Base-by-base conservation (phyloP, 176 grass and related monocot species). In the Bolboschoenus planiculmis region DNA sequence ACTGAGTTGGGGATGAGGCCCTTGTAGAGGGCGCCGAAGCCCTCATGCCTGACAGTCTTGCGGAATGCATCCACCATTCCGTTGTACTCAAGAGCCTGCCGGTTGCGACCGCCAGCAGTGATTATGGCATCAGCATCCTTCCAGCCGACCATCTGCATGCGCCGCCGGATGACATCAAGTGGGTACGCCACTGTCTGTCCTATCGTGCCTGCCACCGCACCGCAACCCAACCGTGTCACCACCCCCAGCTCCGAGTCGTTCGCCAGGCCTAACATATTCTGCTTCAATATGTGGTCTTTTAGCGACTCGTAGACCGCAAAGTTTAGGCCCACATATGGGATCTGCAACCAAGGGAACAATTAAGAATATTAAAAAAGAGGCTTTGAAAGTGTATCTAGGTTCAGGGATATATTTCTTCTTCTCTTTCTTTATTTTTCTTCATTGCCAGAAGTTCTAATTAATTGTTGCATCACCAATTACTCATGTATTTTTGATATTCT, bases 81-180 rank as follows among this genome's bases (percentile, higher is more conserved):
- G 35, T 71, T 86, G 71, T 99, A 99, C 67, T 99, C 90, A 35
- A 99, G 78, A 4, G 77, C 86, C 27, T 83, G 88, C 84, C 91
- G 89, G 30, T 79, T 86, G 42, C 70, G 61, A 47, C 87, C 81
- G 75, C 91, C 63, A 39, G 90, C 93, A 85, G 91, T 86, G 63
- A 99, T 54, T 85, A 99, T 90, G 39, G 91, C 92, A 44, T 90
- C 86, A 44, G 96, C 96, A 50, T 99, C 89, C 78, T 84, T 95
- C 96, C 96, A 99, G 33, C 96, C 96, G 0, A 93, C 90, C 96
- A 99, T 99, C 87, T 99, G 96, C 96, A 99, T 99, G 78, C 96
- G 94, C 78, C 96, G 92, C 78, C 96, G 87, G 23, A 99, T 88
- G 7, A 99, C 96, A 87, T 99, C 96, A 56, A 99, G 92, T 66